A percentile compares a stretch with the other conserved stretches of the same genome.
Conservation (phyloP, 108 stramenopile species). For the Nannochloropsis oceanica region DNA sequence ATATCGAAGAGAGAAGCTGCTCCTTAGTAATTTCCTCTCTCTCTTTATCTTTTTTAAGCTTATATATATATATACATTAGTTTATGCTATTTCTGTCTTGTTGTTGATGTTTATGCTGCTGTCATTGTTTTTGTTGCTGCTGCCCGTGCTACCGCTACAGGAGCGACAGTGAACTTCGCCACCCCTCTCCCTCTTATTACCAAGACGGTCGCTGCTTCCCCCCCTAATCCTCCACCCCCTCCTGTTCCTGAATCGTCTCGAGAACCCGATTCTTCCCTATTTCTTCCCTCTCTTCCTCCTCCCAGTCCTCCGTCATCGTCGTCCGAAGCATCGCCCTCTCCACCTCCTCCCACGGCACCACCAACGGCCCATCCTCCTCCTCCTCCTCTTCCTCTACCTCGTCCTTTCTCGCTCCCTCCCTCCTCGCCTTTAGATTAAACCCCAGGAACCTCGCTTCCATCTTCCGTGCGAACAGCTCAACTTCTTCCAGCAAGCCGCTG, state of each 20-base stretch:
- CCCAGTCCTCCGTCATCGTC: neutral
- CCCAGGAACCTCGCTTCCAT: neutral
- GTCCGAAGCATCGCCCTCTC: neutral
- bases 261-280: neutral
- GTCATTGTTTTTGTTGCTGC: too few relatives aligned
- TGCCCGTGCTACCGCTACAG: too few relatives aligned
- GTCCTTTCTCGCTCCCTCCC: neutral
- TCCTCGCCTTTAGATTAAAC: neutral
- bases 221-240: neutral
- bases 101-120: too few relatives aligned
- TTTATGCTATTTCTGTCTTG: too few relatives aligned
- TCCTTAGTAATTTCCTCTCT: too few relatives aligned
- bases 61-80: too few relatives aligned
- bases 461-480: neutral
- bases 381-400: neutral
- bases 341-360: neutral
- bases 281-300: neutral
- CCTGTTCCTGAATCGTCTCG: neutral
- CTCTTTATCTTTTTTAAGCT: too few relatives aligned
- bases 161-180: neutral
- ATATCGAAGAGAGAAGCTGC: too few relatives aligned
- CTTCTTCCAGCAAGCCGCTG: neutral
- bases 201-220: neutral
- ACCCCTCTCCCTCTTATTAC: neutral
- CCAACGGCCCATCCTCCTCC: neutral